Base-by-base conservation (phyloP, 805 yeast species). In the Lipomyces yamadae region DNA sequence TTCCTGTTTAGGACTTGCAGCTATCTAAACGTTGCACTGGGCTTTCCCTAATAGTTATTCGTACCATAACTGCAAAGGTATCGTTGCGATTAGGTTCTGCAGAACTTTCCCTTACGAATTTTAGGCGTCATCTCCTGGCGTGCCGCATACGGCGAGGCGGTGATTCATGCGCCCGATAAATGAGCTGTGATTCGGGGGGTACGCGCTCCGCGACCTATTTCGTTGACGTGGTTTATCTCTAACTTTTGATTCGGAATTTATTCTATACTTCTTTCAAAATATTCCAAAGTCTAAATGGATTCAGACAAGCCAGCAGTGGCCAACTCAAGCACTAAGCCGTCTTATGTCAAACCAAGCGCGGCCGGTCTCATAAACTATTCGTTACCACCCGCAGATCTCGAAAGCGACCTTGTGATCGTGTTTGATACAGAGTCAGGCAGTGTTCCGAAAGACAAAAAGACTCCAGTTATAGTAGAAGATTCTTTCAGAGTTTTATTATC, bases 341-440 rank as follows among this genome's bases (percentile, higher is more conserved):
- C 48, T 2, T 15, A 4, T 8, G 48, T 15, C 48, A 42, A 5
- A 5, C 48, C 48, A 2, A 15, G 7, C 8, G 24, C 48, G 48
- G 48, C 48, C 48, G n/a, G 48, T 7, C 48, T 42, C 6, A 42
- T 42, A 15, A 42, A 42, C 48, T 2, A 42, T 24, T 24, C 48
- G 24, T 42, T 42, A 42, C 61, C 68, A 24, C 71, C 71, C 2
- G 62, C 58, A 4, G 50, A 53, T 32, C 65, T 68, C 32, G 62
- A 37, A 15, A 11, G 35, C 34, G 71, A 68, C 32, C 37, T 68
- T 24, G 62, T 68, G 55, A 50, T 65, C 33, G 63, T 65, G 50
- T 68, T 68, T 57, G 58, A 66, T 33, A 33, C 67, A 13, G 48
- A 37, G 32, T 50, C 60, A 15, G 54, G 59, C 4, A 50, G 45